These are phyloP conservation scores for Schizonepeta tenuifolia DNA, from an alignment of 257 asterid species.

Conservation along the genomic window DNA sequence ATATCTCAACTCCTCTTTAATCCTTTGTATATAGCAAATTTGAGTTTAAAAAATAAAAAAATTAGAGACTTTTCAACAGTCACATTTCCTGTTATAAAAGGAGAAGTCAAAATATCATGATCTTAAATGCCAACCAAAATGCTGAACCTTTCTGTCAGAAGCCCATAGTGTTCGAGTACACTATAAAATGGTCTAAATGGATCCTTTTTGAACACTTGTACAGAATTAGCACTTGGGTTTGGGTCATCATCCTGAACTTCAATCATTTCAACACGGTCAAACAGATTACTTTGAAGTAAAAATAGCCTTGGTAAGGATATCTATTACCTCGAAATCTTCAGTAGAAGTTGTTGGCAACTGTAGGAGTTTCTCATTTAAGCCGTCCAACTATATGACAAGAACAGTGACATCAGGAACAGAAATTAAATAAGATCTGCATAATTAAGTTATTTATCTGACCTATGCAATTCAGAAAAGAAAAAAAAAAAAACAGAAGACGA, in stretches of 20 bases:
- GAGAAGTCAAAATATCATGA: conserved; percentile 20
- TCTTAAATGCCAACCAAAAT: conserved; percentile 13
- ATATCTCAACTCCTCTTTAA: conserved; percentile 63
- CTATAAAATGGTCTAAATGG: conserved; percentile 74
- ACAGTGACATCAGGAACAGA: conserved; percentile 29
- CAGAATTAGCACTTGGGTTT: conserved; percentile 34
- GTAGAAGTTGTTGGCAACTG: conserved; percentile 40
- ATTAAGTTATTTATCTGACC: not conserved
- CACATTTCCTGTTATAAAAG: conserved; percentile 7
- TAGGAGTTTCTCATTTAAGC: conserved; percentile 70
- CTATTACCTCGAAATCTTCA: conserved; percentile 41
- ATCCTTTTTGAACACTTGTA: conserved; percentile 45
- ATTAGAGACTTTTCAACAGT: conserved; percentile 17
- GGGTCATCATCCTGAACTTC: conserved; percentile 48
- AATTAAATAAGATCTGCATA: conserved; percentile 14
- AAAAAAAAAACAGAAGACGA: too few species aligned
- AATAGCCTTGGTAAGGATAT: conserved; percentile 4
- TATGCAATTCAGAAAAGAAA: not conserved
- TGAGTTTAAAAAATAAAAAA: conserved; percentile 1
- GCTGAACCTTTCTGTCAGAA: conserved; percentile 72
- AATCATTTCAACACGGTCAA: conserved; percentile 18
- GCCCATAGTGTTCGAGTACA: conserved; percentile 58
- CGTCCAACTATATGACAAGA: conserved; percentile 73
- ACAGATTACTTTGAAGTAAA: conserved; percentile 14
- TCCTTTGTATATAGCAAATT: conserved; percentile 47